Evolutionary conservation across 805 yeast species (phyloP).

Genomic region (Wickerhamomyces alni): DNA sequence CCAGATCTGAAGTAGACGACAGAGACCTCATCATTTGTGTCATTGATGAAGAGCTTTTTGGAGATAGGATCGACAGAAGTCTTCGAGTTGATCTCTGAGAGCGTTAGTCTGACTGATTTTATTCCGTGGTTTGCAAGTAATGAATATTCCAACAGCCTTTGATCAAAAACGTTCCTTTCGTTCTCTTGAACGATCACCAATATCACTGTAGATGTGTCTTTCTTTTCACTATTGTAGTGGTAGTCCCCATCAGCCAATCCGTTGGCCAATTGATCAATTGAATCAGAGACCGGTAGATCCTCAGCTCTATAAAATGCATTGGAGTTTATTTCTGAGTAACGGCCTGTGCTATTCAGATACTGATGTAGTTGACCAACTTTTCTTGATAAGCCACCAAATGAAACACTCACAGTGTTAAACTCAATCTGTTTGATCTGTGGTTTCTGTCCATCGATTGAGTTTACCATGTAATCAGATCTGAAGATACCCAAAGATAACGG

Average conservation of each 20-base stretch:
- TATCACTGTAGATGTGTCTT: constrained; percentile 42
- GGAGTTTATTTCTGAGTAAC: constrained; percentile 38
- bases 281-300: constrained; percentile 61
- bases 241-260: constrained; percentile 66
- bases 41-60: constrained; percentile 45
- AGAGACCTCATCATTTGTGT: constrained; percentile 65
- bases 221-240: constrained; percentile 38
- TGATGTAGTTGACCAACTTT: constrained; percentile 74
- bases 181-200: constrained; percentile 76
- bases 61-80: constrained; percentile 33
- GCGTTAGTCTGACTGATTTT: constrained; percentile 58
- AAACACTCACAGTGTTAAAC: constrained; percentile 92
- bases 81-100: constrained; percentile 47
- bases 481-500: constrained; percentile 75
- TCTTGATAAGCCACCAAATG: constrained; percentile 86
- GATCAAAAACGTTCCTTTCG: constrained; percentile 91
- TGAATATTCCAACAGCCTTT: constrained; percentile 72
- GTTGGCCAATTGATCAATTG: constrained; percentile 52
- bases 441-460: constrained; percentile 35
- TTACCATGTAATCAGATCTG: constrained; percentile 84
- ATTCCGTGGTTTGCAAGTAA: constrained; percentile 52
- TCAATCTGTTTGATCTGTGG: constrained; percentile 82
- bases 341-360: constrained; percentile 53
- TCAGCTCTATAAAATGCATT: constrained; percentile 37
- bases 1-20: constrained; percentile 90